phyloP scores from a whole-genome alignment of 495 filamentous ascomycete species.

The Xylaria nigripes region DNA sequence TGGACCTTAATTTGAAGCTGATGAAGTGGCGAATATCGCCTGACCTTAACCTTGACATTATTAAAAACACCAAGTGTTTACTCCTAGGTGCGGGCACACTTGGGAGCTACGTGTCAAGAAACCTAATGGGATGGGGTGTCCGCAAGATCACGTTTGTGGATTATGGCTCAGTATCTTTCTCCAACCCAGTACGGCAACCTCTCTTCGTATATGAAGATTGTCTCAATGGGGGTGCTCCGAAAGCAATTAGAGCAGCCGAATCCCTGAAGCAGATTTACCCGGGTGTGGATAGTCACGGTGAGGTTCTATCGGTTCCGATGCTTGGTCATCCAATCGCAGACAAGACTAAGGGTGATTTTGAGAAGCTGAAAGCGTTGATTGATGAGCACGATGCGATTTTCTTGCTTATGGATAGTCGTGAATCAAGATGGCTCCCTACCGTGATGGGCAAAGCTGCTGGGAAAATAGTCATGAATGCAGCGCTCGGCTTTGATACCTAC shows the following conservation, averaged over 20 bases:
- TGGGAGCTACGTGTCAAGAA: conserved; percentile 85
- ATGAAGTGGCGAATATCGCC: conserved; percentile 98
- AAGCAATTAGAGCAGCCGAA: conserved; percentile 74
- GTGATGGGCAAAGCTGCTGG: conserved; percentile 89
- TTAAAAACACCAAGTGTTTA: conserved; percentile 87
- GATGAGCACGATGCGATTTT: conserved; percentile 89
- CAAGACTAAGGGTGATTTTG: conserved; percentile 62
- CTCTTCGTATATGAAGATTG: conserved; percentile 88
- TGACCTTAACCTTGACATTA: conserved; percentile 72
- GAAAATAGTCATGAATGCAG: conserved; percentile 95
- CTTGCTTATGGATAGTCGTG: conserved; percentile 90
- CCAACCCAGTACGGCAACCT: conserved; percentile 94
- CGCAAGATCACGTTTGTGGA: conserved; percentile 93
- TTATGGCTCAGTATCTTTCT: conserved; percentile 88
- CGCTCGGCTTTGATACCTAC: conserved; percentile 91
- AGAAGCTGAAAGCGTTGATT: conserved; percentile 63
- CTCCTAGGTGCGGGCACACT: conserved; percentile 92
- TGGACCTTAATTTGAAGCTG: conserved; percentile 92
- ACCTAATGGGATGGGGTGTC: conserved; percentile 94
- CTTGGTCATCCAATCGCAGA: conserved; percentile 80
- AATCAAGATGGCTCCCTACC: conserved; percentile 93
- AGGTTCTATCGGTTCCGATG: conserved; percentile 85
- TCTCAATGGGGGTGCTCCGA: conserved; percentile 72
- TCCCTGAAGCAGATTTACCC: conserved; percentile 82
- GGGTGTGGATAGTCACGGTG: conserved; percentile 70